These are phyloP conservation scores for Mycosphaerella sp. DNA, from an alignment of 2,329 filamentous ascomycete genomes.

Conservation along the genomic window DNA sequence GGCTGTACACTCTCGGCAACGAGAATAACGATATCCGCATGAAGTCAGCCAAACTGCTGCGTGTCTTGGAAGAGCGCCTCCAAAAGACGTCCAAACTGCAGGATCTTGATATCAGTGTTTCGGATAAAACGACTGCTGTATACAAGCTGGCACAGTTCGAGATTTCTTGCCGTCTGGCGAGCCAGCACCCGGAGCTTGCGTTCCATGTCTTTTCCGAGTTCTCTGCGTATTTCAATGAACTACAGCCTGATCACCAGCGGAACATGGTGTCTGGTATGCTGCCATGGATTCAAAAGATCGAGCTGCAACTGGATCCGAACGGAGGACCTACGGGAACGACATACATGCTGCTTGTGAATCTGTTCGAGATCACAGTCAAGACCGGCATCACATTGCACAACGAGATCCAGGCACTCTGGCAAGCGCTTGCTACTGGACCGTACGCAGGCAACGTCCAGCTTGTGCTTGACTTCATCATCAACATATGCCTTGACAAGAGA, in stretches of 20 bases:
- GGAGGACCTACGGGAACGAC: slow-evolving; percentile 85
- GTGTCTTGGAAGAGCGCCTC: slow-evolving; percentile 69
- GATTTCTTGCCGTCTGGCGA: slow-evolving; percentile 82
- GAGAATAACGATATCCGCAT: slow-evolving; percentile 83
- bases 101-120: slow-evolving; percentile 97
- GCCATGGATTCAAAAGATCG: slow-evolving; percentile 93
- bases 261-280: slow-evolving; percentile 92
- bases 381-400: slow-evolving; percentile 85
- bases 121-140: slow-evolving; percentile 95
- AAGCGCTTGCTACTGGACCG: slow-evolving; percentile 86
- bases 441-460: slow-evolving; percentile 91
- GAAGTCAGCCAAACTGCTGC: slow-evolving; percentile 75
- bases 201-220: slow-evolving; percentile 97
- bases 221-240: slow-evolving; percentile 82
- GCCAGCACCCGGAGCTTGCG: slow-evolving; percentile 80
- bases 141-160: slow-evolving; percentile 98
- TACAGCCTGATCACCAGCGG: slow-evolving; percentile 74
- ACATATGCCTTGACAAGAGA: slow-evolving; percentile 81
- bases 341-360: slow-evolving; percentile 88
- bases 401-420: slow-evolving; percentile 95
- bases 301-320: slow-evolving; percentile 85
- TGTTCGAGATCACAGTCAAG: slow-evolving; percentile 93
- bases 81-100: slow-evolving; percentile 84
- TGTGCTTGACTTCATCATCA: slow-evolving; percentile 94
- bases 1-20: slow-evolving; percentile 87